phyloP scores from a whole-genome alignment of 805 yeast species.

The Starmerella asiatica region DNA sequence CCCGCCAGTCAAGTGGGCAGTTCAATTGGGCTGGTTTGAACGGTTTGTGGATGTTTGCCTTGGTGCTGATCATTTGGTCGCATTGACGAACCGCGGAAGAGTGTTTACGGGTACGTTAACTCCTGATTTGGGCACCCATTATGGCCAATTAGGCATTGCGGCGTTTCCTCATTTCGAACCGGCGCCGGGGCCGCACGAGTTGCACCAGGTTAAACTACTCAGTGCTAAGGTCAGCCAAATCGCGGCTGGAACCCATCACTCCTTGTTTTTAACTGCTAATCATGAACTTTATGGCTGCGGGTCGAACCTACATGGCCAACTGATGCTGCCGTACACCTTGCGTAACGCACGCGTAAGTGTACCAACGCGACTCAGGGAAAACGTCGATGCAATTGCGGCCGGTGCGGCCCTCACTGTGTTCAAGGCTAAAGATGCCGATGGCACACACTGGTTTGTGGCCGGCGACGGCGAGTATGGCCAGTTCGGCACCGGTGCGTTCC shows the following conservation, averaged over 20 bases:
- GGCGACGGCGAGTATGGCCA: constrained; percentile 84
- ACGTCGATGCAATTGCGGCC: constrained; percentile 41
- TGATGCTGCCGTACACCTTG: constrained; percentile 55
- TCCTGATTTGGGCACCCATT: constrained; percentile 23
- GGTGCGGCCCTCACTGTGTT: constrained; percentile 55
- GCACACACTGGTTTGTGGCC: constrained; percentile 47
- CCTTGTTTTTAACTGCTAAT: constrained; percentile 51
- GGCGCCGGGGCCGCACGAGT: constrained; percentile 36
- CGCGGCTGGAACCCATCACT: constrained; percentile 63
- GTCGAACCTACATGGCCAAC: constrained; percentile 67
- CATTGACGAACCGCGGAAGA: constrained; percentile 45
- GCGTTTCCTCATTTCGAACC: constrained; percentile 48
- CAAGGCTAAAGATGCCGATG: constrained; percentile 20
- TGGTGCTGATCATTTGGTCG: constrained; percentile 60
- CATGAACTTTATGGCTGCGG: constrained; percentile 82
- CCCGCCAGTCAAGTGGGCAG: constrained; percentile 1
- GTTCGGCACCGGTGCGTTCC: constrained; percentile 62
- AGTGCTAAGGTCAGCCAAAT: constrained; percentile 44
- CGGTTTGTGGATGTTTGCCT: constrained; percentile 38
- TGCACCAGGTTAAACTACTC: constrained; percentile 45
- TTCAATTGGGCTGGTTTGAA: constrained; percentile 33
- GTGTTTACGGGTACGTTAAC: constrained; percentile 37
- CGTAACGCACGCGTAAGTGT: constrained; percentile 55
- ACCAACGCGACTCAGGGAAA: constrained; percentile 43
- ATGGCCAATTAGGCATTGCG: constrained; percentile 82